Evolutionary conservation across 2,329 filamentous ascomycete species (phyloP), one percentile per base, ranked within the genome.

Genomic region (Penicillium sp.): DNA sequence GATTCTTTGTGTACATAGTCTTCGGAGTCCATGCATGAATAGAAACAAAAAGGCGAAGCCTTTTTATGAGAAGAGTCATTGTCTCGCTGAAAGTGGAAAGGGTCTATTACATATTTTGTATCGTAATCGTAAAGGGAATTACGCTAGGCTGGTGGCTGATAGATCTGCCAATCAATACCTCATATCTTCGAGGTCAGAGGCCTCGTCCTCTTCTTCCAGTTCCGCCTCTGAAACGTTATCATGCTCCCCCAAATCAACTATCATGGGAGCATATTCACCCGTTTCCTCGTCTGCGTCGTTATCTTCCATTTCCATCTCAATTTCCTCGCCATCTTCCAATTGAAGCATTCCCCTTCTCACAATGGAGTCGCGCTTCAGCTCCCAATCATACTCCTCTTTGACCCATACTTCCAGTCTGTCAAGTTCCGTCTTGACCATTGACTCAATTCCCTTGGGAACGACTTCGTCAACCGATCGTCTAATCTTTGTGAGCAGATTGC

Each of bases 241-340:
- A 12, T 58, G 62, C 35, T 70, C 72, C 17, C 63, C 76, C 49
- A 79, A 58, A 62, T 89, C 84, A 22, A 89, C 86, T 35, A 89
- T 75, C 40, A 84, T 78, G 22, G 87, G 87, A 33, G 87, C 87
- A 79, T 87, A 89, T 67, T 89, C 87, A 12, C 87, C 87, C 13
- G 81, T 83, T 74, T 89, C 87, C 55, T 89, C 86, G 22, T 88
- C 86, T 68, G 86, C 86, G 56, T 89, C 86, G 68, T 85, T 85
- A 49, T 88, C 86, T 42, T 78, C 77, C 64, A 85, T 76, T 22
- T 87, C 85, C 79, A 89, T 79, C 66, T 87, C 85, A 4, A 89
- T 83, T 64, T 81, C 78, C 73, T 89, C 87, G 17, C 87, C 87
- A 69, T 89, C 87, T 71, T 89, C 87, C 58, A 89, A 70, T 64